Conservation (phyloP, 1,284 basidiomycete species). For the Fomitiporia mediterranea region DNA sequence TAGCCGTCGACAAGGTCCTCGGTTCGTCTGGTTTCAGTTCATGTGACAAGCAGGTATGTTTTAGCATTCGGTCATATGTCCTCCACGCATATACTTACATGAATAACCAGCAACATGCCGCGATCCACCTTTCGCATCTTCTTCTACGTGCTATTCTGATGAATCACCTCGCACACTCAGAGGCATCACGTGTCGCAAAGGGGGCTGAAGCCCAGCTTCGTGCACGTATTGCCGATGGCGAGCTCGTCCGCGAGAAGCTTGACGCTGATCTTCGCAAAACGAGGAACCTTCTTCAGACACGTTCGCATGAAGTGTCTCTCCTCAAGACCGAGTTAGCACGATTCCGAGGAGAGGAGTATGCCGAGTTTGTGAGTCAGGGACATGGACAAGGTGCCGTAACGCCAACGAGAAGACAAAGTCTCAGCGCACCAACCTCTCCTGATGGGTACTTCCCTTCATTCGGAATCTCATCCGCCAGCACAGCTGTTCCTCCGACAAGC, state of each 20-base stretch:
- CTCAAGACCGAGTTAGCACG: conserved; percentile 62
- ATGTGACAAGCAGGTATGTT: conserved; percentile 53
- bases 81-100: conserved; percentile 21
- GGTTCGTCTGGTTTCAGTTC: conserved; percentile 19
- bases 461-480: conserved; percentile 7
- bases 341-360: conserved; percentile 22
- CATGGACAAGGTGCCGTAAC: conserved; percentile 13
- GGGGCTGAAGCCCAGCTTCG: conserved; percentile 54
- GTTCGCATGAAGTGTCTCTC: conserved; percentile 62
- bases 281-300: conserved; percentile 59
- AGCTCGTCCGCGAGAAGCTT: conserved; percentile 51
- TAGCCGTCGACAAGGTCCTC: conserved; percentile 45
- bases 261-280: conserved; percentile 50
- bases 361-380: neutral
- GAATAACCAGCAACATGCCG: conserved; percentile 5
- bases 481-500: neutral
- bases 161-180: conserved; percentile 73
- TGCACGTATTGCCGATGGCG: conserved; percentile 57
- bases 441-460: conserved; percentile 14
- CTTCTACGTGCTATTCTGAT: conserved; percentile 73
- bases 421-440: conserved; percentile 16
- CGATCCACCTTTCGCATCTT: conserved; percentile 32
- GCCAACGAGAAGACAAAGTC: conserved; percentile 15
- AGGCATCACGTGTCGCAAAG: conserved; percentile 62
- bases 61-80: conserved; percentile 5